Evolutionary conservation across 1,139 yeast genomes (phyloP).

Genomic region (Zygosaccharomyces pseudobailii): DNA sequence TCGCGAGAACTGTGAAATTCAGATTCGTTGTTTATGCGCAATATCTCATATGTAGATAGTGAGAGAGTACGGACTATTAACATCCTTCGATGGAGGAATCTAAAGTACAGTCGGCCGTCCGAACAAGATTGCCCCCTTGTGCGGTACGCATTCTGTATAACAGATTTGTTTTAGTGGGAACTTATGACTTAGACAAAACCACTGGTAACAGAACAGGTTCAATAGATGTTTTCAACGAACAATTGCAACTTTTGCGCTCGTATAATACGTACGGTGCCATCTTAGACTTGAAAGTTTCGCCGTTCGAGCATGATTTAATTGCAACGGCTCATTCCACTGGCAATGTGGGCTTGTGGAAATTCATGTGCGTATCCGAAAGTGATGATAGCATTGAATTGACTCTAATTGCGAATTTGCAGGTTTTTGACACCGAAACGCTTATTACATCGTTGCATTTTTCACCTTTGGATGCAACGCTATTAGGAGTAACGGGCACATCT

Average conservation of each 20-base stretch:
- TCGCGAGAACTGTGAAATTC: not conserved
- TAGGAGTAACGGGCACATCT: conserved; percentile 55
- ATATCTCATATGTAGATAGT: not conserved
- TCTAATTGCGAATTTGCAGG: conserved; percentile 34
- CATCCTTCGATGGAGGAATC: conserved; percentile 17
- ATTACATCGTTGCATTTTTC: conserved; percentile 66
- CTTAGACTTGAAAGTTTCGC: conserved; percentile 66
- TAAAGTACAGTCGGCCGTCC: conserved; percentile 20
- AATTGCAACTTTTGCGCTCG: conserved; percentile 29
- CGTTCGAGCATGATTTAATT: conserved; percentile 45
- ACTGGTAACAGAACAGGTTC: conserved; percentile 64
- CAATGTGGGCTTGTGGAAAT: conserved; percentile 58
- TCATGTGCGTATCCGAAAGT: conserved; percentile 14
- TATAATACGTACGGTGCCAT: conserved; percentile 56
- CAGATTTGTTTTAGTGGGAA: conserved; percentile 58
- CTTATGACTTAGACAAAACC: conserved; percentile 65
- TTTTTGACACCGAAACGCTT: conserved; percentile 47
- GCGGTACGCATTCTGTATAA: conserved; percentile 56
- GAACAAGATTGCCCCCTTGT: conserved; percentile 74
- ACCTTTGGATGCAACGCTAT: conserved; percentile 35
- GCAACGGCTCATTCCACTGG: conserved; percentile 82
- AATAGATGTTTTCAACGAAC: conserved; percentile 51
- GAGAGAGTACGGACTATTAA: not conserved
- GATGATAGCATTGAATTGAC: conserved; percentile 20
- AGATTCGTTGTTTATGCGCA: not conserved